Conservation (phyloP, 2,329 filamentous ascomycete species). For the Didymella keratinophila region DNA sequence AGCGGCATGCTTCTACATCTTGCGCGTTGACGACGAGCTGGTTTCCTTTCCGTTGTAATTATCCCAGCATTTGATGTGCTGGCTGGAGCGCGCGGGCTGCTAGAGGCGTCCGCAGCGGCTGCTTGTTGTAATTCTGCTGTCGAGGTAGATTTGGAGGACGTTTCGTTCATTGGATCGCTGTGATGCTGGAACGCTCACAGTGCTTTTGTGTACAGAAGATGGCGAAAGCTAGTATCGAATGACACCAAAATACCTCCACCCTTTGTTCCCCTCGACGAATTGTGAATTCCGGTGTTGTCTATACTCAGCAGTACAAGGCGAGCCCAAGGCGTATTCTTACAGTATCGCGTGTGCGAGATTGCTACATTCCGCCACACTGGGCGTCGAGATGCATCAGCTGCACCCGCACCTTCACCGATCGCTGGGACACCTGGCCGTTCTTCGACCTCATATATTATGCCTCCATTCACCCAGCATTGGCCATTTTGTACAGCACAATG, state of each 20-base stretch:
- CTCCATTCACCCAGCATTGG: neutral
- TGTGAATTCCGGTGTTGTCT: neutral
- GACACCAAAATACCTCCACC: conserved; percentile 17
- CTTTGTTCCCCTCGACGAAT: neutral
- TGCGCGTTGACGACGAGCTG: conserved; percentile 23
- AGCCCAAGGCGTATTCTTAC: neutral
- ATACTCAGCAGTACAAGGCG: neutral
- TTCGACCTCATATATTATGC: neutral
- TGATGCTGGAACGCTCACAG: conserved; percentile 16
- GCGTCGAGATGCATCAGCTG: neutral
- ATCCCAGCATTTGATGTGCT: conserved; percentile 17
- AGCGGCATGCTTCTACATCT: conserved; percentile 14
- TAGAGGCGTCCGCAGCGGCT: conserved; percentile 7
- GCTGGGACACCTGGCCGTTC: neutral
- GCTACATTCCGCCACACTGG: neutral
- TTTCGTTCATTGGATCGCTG: conserved; percentile 11
- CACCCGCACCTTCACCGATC: neutral
- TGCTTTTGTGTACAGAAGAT: conserved; percentile 12
- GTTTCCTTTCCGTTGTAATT: conserved; percentile 13
- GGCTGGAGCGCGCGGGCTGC: conserved; percentile 16
- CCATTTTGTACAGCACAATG: neutral
- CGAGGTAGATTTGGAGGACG: conserved; percentile 18
- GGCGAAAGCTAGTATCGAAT: conserved; percentile 21
- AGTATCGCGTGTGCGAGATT: neutral
- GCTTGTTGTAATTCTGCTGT: conserved; percentile 16